Percentiles rank a stretch among this genome's conserved stretches.
Conservation (phyloP, 2,329 filamentous ascomycete genomes). For the Pseudocercospora macadamiae region DNA sequence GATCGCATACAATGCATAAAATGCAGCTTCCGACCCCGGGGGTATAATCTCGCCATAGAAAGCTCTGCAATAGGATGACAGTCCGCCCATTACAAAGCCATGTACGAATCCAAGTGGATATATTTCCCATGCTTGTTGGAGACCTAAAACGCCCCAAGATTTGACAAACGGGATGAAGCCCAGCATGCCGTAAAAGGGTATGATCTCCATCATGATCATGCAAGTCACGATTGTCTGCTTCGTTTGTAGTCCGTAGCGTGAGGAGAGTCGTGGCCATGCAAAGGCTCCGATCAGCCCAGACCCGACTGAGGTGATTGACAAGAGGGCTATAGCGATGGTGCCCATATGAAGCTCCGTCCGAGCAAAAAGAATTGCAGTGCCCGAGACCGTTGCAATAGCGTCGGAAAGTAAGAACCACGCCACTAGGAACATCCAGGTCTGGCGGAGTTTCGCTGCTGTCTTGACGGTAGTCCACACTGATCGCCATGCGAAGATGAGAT, state of each 20-base stretch:
- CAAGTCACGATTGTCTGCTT: conserved; percentile 85
- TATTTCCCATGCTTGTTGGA: conserved; percentile 91
- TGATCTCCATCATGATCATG: conserved; percentile 82
- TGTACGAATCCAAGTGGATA: conserved; percentile 84
- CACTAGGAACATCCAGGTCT: conserved; percentile 74
- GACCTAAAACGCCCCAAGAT: conserved; percentile 71
- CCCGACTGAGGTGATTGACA: conserved; percentile 86
- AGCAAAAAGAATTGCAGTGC: conserved; percentile 90
- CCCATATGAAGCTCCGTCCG: conserved; percentile 89
- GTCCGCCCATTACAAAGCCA: conserved; percentile 83
- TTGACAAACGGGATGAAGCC: conserved; percentile 80
- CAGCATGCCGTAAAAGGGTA: conserved; percentile 83
- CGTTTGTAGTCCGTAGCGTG: conserved; percentile 65
- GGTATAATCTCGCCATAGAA: conserved; percentile 90
- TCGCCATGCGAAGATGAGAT: conserved; percentile 79
- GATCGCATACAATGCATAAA: conserved; percentile 92
- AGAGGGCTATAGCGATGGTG: conserved; percentile 79
- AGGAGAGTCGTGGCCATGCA: conserved; percentile 78
- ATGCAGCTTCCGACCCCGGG: conserved; percentile 86
- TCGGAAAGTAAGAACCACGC: conserved; percentile 94
- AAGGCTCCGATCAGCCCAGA: conserved; percentile 86
- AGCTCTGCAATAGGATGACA: conserved; percentile 85
- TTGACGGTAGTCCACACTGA: conserved; percentile 78
- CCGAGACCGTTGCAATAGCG: conserved; percentile 87
- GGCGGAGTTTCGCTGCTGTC: conserved; percentile 68